Conservation (phyloP, 768 basidiomycete species). For the Russula compacta region DNA sequence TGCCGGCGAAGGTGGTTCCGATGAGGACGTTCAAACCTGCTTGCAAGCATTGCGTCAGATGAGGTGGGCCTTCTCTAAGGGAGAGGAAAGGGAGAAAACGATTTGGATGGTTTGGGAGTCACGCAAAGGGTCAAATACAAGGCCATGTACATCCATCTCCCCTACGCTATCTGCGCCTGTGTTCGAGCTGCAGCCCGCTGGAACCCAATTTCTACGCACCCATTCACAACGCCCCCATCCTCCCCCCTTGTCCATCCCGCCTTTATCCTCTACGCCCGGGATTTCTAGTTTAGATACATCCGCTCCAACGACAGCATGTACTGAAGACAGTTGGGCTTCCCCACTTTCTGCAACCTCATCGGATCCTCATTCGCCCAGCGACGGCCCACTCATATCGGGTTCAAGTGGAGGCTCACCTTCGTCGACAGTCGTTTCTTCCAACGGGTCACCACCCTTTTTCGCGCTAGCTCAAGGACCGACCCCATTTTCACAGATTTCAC, state of each 20-base stretch:
- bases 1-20: conserved; percentile 42
- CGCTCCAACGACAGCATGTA: conserved; percentile 13
- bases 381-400: not conserved
- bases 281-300: conserved; percentile 10
- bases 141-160: not conserved
- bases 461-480: conserved; percentile 14
- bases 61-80: conserved; percentile 73
- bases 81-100: conserved; percentile 60
- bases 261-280: not conserved
- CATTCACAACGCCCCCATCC: conserved; percentile 17
- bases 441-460: conserved; percentile 16
- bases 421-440: conserved; percentile 12
- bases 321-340: conserved; percentile 19
- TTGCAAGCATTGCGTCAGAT: conserved; percentile 71
- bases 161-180: not conserved
- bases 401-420: conserved; percentile 16
- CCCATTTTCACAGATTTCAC: conserved; percentile 11
- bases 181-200: conserved; percentile 11
- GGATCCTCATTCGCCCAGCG: conserved; percentile 14
- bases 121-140: conserved; percentile 16
- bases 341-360: conserved; percentile 18
- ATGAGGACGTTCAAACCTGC: conserved; percentile 49
- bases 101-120: conserved; percentile 42
- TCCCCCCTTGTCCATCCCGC: conserved; percentile 18
- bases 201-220: conserved; percentile 8